Evolutionary conservation across 1,139 yeast genomes (phyloP).

Genomic region (Yamadazyma taylorii): DNA sequence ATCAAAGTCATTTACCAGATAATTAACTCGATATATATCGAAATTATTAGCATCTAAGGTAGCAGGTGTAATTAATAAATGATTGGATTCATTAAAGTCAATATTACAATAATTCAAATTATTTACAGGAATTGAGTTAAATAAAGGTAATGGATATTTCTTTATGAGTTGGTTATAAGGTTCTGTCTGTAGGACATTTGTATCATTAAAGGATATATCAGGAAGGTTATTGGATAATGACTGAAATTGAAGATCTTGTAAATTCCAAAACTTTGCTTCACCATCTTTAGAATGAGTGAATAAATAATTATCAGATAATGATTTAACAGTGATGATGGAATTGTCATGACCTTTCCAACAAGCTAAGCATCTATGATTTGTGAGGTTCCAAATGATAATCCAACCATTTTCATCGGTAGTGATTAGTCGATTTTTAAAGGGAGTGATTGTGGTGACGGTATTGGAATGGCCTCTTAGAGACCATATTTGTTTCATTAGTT

Average conservation of each 20-base stretch:
- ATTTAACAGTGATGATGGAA: slow-evolving; percentile 42
- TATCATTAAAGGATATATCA: slow-evolving; percentile 13
- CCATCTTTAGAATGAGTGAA: slow-evolving; percentile 60
- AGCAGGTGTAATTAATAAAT: slow-evolving; percentile 48
- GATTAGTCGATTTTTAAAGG: slow-evolving; percentile 16
- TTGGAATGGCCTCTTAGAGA: slow-evolving; percentile 23
- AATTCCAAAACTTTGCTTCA: slow-evolving; percentile 48
- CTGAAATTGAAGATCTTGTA: slow-evolving; percentile 10
- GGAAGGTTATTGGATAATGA: slow-evolving; percentile 10
- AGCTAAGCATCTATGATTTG: slow-evolving; percentile 16
- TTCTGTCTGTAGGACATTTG: slow-evolving; percentile 9
- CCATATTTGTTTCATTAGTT: slow-evolving; percentile 15
- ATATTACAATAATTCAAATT: slow-evolving; percentile 58
- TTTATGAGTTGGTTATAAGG: slow-evolving; percentile 10
- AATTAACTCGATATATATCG: slow-evolving; percentile 46
- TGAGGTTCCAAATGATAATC: slow-evolving; percentile 52
- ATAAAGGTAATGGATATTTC: slow-evolving; percentile 19
- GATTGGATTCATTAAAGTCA: slow-evolving; percentile 23
- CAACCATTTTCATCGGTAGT: slow-evolving; percentile 50
- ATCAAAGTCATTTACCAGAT: slow-evolving; percentile 18
- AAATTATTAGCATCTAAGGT: slow-evolving; percentile 52
- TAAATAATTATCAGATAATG: slow-evolving; percentile 31
- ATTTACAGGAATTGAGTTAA: slow-evolving; percentile 51
- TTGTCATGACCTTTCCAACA: slow-evolving; percentile 54
- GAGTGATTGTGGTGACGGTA: slow-evolving; percentile 13